Evolutionary conservation across 1,139 yeast species (phyloP).

Genomic region (Hansenula anomala): DNA sequence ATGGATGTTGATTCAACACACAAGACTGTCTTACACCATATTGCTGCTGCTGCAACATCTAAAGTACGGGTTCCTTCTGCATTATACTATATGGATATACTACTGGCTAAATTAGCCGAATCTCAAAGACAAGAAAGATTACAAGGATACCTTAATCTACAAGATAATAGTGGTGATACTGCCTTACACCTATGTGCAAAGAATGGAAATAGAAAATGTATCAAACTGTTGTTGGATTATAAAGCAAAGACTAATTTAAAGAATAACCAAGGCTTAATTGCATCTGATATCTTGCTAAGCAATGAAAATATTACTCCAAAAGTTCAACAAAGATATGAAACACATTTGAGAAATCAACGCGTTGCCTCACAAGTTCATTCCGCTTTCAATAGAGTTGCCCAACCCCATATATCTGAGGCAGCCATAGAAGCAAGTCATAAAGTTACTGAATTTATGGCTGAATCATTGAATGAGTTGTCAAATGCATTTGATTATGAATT

Average conservation of each 20-base stretch:
- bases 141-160: constrained; percentile 60
- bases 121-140: constrained; percentile 46
- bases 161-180: constrained; percentile 82
- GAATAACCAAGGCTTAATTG: constrained; percentile 68
- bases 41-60: constrained; percentile 55
- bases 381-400: constrained; percentile 9
- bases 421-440: constrained; percentile 46
- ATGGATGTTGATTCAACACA: constrained; percentile 60
- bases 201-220: constrained; percentile 69
- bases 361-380: constrained; percentile 1
- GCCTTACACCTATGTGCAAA: constrained; percentile 82
- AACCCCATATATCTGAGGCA: constrained; percentile 39
- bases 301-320: constrained; percentile 24
- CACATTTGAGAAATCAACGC: constrained; percentile 14
- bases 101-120: constrained; percentile 69
- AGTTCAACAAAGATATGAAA: constrained; percentile 20
- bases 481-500: constrained; percentile 49
- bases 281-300: constrained; percentile 56
- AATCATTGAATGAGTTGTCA: constrained; percentile 48
- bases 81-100: constrained; percentile 72
- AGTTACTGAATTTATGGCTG: constrained; percentile 37
- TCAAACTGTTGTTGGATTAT: constrained; percentile 65
- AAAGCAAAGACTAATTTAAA: constrained; percentile 69
- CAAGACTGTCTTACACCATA: constrained; percentile 80
- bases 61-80: constrained; percentile 70